Evolutionary conservation across 2,329 filamentous ascomycete genomes (phyloP).

Genomic region (Sporothrix brasiliensis): DNA sequence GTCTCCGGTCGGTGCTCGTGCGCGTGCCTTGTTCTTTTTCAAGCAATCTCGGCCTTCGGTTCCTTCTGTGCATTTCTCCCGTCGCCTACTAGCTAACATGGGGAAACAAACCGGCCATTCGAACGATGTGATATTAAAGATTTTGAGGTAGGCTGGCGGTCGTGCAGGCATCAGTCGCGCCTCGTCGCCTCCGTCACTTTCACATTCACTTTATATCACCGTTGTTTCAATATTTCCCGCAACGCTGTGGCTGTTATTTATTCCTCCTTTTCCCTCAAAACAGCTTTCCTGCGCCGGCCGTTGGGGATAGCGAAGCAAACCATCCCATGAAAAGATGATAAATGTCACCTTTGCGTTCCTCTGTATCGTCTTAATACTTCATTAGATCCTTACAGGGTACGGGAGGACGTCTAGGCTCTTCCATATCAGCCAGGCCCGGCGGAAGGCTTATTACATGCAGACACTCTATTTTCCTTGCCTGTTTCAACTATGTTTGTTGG

Average conservation of each 20-base stretch:
- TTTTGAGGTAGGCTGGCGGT: neutral
- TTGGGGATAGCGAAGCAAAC: no score
- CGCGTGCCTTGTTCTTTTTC: neutral
- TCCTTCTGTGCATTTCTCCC: neutral
- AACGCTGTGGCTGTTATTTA: neutral
- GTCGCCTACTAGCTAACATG: neutral
- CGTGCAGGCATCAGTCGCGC: neutral
- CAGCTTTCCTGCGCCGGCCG: neutral
- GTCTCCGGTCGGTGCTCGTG: conserved; percentile 9
- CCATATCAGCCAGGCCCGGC: conserved; percentile 13
- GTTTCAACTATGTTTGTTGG: conserved; percentile 15
- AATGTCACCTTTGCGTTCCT: no score
- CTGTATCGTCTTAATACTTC: neutral
- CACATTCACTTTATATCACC: neutral
- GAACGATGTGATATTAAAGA: neutral
- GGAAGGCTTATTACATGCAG: conserved; percentile 24
- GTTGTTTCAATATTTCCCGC: neutral
- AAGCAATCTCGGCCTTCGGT: neutral
- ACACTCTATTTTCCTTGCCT: conserved; percentile 8
- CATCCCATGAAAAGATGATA: neutral
- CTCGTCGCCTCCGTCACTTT: neutral
- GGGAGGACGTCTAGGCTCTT: neutral
- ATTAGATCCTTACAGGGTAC: neutral
- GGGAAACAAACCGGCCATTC: conserved; percentile 2
- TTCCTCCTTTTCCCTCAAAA: neutral